phyloP scores from a whole-genome alignment of 2,329 filamentous ascomycete species.

The Rutstroemia sp. region DNA sequence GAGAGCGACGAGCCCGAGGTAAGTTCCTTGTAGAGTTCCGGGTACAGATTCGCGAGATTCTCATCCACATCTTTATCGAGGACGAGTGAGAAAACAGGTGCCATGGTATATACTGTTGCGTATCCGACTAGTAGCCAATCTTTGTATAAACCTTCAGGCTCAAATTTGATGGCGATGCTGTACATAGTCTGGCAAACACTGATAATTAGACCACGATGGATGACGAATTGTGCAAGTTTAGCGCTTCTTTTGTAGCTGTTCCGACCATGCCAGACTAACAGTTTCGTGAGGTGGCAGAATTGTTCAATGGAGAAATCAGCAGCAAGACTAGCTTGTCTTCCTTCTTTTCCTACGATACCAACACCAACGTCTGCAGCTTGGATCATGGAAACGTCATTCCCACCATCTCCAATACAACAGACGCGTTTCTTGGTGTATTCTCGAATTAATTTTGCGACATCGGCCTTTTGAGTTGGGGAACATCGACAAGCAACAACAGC shows the following conservation, averaged over 20 bases:
- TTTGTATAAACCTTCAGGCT: slow-evolving; percentile 89
- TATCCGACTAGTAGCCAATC: slow-evolving; percentile 98
- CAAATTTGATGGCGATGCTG: slow-evolving; percentile 85
- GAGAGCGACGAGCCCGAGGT: slow-evolving; percentile 79
- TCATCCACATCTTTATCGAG: slow-evolving; percentile 95
- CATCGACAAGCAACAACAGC: slow-evolving; percentile 95
- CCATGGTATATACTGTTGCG: slow-evolving; percentile 90
- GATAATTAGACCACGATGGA: slow-evolving; percentile 93
- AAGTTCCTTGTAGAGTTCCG: slow-evolving; percentile 96
- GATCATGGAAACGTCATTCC: slow-evolving; percentile 99
- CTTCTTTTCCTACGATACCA: slow-evolving; percentile 96
- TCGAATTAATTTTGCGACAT: slow-evolving; percentile 84
- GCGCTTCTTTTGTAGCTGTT: slow-evolving; percentile 96
- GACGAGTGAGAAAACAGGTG: slow-evolving; percentile 86
- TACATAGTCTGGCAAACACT: slow-evolving; percentile 96
- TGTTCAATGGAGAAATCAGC: slow-evolving; percentile 96
- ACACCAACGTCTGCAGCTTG: slow-evolving; percentile 97
- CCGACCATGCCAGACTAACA: slow-evolving; percentile 97
- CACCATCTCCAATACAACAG: slow-evolving; percentile 95
- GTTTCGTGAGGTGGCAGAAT: slow-evolving; percentile 89
- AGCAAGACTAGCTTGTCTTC: slow-evolving; percentile 85
- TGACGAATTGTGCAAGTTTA: slow-evolving; percentile 96
- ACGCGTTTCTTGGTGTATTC: slow-evolving; percentile 89
- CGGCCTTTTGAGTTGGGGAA: slow-evolving; percentile 94
- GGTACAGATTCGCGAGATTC: slow-evolving; percentile 86